phyloP scores from a whole-genome alignment of 228 moss, liverwort and hornwort species.

The Sphagnum fallax region DNA sequence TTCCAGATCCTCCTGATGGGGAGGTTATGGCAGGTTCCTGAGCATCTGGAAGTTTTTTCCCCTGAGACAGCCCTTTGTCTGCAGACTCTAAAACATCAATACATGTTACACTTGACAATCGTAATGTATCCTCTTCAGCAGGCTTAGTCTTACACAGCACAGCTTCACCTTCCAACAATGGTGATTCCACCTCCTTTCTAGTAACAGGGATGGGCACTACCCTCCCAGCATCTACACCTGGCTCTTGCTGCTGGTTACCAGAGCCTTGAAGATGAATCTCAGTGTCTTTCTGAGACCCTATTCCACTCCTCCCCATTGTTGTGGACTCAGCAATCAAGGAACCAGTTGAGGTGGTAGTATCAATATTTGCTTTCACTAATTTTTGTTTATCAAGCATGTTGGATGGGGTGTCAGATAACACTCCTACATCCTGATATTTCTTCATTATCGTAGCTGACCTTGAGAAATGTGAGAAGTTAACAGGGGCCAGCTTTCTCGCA shows the following conservation, averaged over 20 bases:
- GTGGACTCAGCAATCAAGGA: conserved; percentile 74
- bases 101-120: conserved; percentile 29
- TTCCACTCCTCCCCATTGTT: conserved; percentile 27
- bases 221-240: conserved; percentile 43
- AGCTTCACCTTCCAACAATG: conserved; percentile 16
- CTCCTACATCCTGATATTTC: conserved; percentile 52
- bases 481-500: conserved; percentile 13
- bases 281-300: conserved; percentile 22
- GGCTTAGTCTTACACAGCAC: conserved; percentile 22
- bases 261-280: conserved; percentile 17
- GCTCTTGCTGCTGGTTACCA: conserved; percentile 33
- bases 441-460: conserved; percentile 46
- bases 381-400: conserved; percentile 29
- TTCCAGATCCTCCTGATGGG: conserved; percentile 72
- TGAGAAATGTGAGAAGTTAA: conserved; percentile 71
- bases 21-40: conserved; percentile 79
- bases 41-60: conserved; percentile 33
- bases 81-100: conserved; percentile 17
- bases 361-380: conserved; percentile 22
- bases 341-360: conserved; percentile 51
- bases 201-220: conserved; percentile 22
- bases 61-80: conserved; percentile 35
- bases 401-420: conserved; percentile 10
- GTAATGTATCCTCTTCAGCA: conserved; percentile 37
- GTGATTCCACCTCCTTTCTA: conserved; percentile 25